Evolutionary conservation across 768 basidiomycete genomes (phyloP).

Genomic region (Peribolospora kevripleyi): DNA sequence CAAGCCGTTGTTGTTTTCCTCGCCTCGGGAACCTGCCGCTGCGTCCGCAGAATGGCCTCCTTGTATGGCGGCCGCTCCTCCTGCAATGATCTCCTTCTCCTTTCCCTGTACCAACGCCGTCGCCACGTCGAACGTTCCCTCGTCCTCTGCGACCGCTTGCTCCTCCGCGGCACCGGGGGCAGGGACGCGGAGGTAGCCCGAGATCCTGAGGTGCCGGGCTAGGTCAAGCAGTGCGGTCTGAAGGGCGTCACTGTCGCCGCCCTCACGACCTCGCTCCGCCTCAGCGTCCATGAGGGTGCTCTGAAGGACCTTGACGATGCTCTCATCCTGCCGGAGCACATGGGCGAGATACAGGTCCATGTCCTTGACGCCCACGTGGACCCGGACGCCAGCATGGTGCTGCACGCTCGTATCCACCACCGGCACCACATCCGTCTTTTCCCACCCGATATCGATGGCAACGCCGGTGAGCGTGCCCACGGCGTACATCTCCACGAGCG

Average conservation of each 20-base stretch:
- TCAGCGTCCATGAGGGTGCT: slow-evolving; percentile 25
- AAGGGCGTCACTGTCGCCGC: slow-evolving; percentile 4
- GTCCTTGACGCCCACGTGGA: slow-evolving; percentile 41
- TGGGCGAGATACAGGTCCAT: slow-evolving; percentile 55
- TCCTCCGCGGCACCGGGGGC: slow-evolving; percentile 13
- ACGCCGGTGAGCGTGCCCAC: slow-evolving; percentile 45
- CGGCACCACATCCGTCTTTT: slow-evolving; percentile 50
- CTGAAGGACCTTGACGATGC: no score
- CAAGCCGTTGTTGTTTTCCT: slow-evolving; percentile 8
- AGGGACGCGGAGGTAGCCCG: slow-evolving; percentile 28
- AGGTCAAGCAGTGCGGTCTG: slow-evolving; percentile 34
- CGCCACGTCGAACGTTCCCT: slow-evolving; percentile 70
- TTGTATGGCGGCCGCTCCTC: slow-evolving; percentile 51
- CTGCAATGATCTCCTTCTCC: slow-evolving; percentile 68
- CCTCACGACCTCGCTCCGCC: slow-evolving; percentile 15
- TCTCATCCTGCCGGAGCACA: slow-evolving; percentile 24
- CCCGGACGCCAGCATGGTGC: slow-evolving; percentile 30
- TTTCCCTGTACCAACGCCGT: slow-evolving; percentile 75
- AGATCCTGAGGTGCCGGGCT: slow-evolving; percentile 23
- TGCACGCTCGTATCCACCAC: slow-evolving; percentile 48
- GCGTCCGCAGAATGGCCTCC: neutral
- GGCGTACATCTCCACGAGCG: slow-evolving; percentile 62
- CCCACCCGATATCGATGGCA: slow-evolving; percentile 52
- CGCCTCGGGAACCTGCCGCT: neutral
- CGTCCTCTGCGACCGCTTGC: slow-evolving; percentile 35